Conservation (phyloP, 768 basidiomycete genomes). For the Trametopsis cervina region DNA sequence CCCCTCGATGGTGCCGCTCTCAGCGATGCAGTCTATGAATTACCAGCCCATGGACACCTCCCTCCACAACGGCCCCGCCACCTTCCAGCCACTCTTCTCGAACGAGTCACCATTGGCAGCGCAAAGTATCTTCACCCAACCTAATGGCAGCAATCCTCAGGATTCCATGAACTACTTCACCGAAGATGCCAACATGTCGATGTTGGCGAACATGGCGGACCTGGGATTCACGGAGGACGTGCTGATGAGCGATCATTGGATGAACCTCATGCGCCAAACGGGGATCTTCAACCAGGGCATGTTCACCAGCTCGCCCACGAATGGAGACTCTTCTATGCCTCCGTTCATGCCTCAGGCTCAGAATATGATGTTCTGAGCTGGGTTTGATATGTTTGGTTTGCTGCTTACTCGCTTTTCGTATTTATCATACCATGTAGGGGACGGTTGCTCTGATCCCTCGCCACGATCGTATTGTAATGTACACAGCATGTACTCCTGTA, state of each 20-base stretch:
- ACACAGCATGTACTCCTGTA: too few relatives aligned
- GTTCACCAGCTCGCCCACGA: too few relatives aligned
- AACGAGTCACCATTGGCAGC: not conserved
- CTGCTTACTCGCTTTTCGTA: too few relatives aligned
- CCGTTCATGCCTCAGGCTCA: too few relatives aligned
- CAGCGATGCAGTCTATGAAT: not conserved
- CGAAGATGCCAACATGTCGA: conserved; percentile 18
- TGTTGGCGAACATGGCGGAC: conserved; percentile 30
- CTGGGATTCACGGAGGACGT: conserved; percentile 48
- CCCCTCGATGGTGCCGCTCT: not conserved
- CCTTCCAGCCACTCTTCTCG: not conserved
- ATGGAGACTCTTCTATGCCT: too few relatives aligned
- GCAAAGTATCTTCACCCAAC: not conserved
- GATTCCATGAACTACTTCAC: not conserved
- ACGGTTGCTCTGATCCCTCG: too few relatives aligned
- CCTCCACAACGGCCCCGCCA: not conserved
- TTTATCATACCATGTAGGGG: too few relatives aligned
- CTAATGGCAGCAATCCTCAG: not conserved
- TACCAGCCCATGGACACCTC: not conserved
- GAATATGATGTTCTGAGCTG: too few relatives aligned
- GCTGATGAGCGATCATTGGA: conserved; percentile 63
- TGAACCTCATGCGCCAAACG: conserved; percentile 55
- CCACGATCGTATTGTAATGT: too few relatives aligned
- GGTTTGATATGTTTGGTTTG: too few relatives aligned
- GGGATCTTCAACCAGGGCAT: conserved; percentile 44